phyloP scores from a whole-genome alignment of 2,329 filamentous ascomycete genomes.

The Calcarisporium arbuscula region DNA sequence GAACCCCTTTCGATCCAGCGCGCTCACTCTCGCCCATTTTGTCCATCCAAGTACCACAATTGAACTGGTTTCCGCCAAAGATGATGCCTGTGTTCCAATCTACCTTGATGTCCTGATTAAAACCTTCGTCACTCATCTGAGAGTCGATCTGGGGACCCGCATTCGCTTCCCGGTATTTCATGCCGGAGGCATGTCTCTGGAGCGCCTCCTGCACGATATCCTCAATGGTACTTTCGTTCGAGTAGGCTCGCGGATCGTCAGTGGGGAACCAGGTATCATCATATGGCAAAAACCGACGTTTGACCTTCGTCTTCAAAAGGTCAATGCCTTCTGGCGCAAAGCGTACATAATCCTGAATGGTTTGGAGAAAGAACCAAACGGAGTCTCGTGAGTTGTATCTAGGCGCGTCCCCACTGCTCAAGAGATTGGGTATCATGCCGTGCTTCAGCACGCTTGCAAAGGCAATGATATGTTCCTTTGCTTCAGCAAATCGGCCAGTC shows the following conservation, averaged over 20 bases:
- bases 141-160: constrained; percentile 81
- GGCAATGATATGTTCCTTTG: constrained; percentile 87
- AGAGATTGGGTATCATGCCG: constrained; percentile 93
- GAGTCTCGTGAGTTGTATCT: constrained; percentile 96
- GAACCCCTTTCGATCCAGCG: constrained; percentile 86
- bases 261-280: constrained; percentile 90
- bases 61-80: constrained; percentile 87
- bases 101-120: constrained; percentile 83
- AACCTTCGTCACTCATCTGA: constrained; percentile 89
- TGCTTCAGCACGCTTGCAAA: constrained; percentile 97
- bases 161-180: constrained; percentile 92
- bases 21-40: constrained; percentile 99
- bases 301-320: constrained; percentile 70
- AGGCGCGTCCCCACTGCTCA: constrained; percentile 77
- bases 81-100: constrained; percentile 88
- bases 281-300: constrained; percentile 84
- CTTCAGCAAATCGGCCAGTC: constrained; percentile 81
- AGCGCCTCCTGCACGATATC: constrained; percentile 91
- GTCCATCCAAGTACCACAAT: constrained; percentile 99
- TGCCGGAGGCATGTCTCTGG: constrained; percentile 82
- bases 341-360: constrained; percentile 85
- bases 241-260: constrained; percentile 80
- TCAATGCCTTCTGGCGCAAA: constrained; percentile 71
- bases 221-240: constrained; percentile 71
- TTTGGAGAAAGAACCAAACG: constrained; percentile 96